These are phyloP conservation scores for Byssothecium circinans DNA, from an alignment of 2,329 filamentous ascomycete genomes.

Conservation along the genomic window DNA sequence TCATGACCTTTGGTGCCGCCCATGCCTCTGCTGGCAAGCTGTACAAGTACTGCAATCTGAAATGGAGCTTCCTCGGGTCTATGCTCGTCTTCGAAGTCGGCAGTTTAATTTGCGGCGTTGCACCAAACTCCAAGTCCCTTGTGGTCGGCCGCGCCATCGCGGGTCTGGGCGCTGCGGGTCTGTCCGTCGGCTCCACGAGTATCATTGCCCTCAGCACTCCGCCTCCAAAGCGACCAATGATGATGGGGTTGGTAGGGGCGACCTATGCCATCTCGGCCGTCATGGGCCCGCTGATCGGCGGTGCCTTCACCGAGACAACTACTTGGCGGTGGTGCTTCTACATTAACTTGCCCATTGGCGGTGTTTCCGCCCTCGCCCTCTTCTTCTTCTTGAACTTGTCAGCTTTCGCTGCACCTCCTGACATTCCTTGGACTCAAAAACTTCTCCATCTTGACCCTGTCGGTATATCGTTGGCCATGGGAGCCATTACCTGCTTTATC, in stretches of 20 bases:
- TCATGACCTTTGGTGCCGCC: conserved; percentile 48
- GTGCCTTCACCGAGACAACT: conserved; percentile 42
- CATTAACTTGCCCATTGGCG: conserved; percentile 53
- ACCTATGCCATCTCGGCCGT: conserved; percentile 29
- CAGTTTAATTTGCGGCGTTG: conserved; percentile 53
- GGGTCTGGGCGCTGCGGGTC: conserved; percentile 41
- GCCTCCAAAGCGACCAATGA: conserved; percentile 43
- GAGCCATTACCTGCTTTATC: conserved; percentile 45
- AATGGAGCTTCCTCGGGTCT: conserved; percentile 35
- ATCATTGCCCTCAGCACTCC: conserved; percentile 48
- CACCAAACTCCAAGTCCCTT: conserved; percentile 34
- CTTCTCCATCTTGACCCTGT: conserved; percentile 50
- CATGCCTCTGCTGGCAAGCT: conserved; percentile 48
- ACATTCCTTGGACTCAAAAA: conserved; percentile 37
- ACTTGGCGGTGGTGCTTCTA: conserved; percentile 49
- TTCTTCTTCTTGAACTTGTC: conserved; percentile 45
- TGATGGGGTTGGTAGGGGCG: conserved; percentile 32
- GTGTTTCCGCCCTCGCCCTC: conserved; percentile 41
- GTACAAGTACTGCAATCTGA: conserved; percentile 48
- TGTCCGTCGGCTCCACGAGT: conserved; percentile 30
- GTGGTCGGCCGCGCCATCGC: conserved; percentile 46
- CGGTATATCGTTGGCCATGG: conserved; percentile 47
- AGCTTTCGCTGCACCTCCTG: conserved; percentile 23
- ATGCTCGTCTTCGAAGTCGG: conserved; percentile 57
- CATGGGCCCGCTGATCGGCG: conserved; percentile 45